phyloP scores from a whole-genome alignment of 345 rosid species.

The Alliaria petiolata region DNA sequence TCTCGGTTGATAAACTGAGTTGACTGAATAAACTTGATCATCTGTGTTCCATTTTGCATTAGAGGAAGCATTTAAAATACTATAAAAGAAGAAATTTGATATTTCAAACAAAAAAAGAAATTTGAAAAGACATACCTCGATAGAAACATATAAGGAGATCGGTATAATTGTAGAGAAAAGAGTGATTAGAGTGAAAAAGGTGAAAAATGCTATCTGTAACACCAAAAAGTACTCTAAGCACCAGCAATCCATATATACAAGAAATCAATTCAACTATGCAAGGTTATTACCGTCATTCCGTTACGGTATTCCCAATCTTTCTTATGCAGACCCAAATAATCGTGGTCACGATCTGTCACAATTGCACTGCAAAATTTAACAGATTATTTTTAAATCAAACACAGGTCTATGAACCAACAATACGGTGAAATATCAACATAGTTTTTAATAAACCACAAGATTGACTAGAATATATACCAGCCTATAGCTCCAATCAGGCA shows the following conservation, averaged over 20 bases:
- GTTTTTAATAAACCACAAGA: not conserved
- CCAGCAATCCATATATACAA: constrained; percentile 2
- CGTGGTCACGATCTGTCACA: constrained; percentile 65
- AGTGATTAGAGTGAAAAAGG: constrained; percentile 84
- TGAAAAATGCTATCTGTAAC: constrained; percentile 64
- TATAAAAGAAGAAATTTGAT: not conserved
- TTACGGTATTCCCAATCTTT: constrained; percentile 67
- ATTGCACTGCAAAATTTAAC: constrained; percentile 63
- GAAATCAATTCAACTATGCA: constrained; percentile 10
- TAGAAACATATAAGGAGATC: constrained; percentile 90
- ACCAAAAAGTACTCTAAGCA: constrained; percentile 15
- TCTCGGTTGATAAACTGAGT: constrained; percentile 91
- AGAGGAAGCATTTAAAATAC: constrained; percentile 6
- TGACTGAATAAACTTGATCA: constrained; percentile 91
- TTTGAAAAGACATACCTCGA: constrained; percentile 56
- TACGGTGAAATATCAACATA: not conserved
- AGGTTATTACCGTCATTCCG: constrained; percentile 59
- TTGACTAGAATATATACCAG: constrained; percentile 45
- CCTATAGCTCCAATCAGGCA: constrained; percentile 85
- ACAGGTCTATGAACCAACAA: not conserved
- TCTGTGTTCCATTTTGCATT: constrained; percentile 44
- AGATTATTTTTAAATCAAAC: constrained; percentile 3
- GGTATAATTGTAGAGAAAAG: constrained; percentile 92
- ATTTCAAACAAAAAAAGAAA: not conserved
- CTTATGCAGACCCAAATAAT: constrained; percentile 58